Evolutionary conservation across 2,329 filamentous ascomycete genomes (phyloP), one percentile per base, ranked within the genome.

Genomic region (Didymella keratinophila): DNA sequence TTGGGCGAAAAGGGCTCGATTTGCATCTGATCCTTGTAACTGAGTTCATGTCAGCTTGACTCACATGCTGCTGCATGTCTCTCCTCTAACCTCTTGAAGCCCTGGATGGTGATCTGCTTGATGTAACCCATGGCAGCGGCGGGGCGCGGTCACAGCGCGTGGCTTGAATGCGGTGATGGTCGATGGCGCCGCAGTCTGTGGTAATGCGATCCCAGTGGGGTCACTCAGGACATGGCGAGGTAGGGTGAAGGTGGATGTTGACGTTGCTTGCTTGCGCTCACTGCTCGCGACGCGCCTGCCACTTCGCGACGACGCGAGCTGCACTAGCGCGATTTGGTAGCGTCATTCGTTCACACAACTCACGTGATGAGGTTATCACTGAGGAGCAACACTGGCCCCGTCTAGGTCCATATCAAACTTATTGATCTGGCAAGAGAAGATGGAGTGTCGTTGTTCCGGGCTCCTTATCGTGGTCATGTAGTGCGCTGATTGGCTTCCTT

Each of bases 101-200:
- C 95, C 79, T 99, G 95, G 76, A 99, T 98, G 79, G 97, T 98
- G 78, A 98, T 97, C 83, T 99, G 95, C 80, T 99, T 99, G 86
- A 99, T 97, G 83, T 96, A 95, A 32, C 73, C 73, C 74, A 76
- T 76, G 20, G 55, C 59, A 62, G 61, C 64, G 67, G 63, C 42
- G 41, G 60, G 51, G 54, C 56, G 65, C 61, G 53, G 42, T 45
- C 41, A 47, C 44, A 11, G 56, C 58, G 53, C 61, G 43, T 21
- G 41, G 48, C 27, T 44, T 53, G 18, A 27, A 7, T 59, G n/a
- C 32, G 44, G 47, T 20, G 4, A 7, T 41, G 27, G n/a, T 39
- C 27, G 25, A 23, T 11, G 21, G 14, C 8, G 28, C 52, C 54
- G 46, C 56, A 37, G 32, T 41, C n/a, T 14, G 2, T 25, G n/a